Evolutionary conservation across 495 filamentous ascomycete species (phyloP).

Genomic region (Immersiella caudata): DNA sequence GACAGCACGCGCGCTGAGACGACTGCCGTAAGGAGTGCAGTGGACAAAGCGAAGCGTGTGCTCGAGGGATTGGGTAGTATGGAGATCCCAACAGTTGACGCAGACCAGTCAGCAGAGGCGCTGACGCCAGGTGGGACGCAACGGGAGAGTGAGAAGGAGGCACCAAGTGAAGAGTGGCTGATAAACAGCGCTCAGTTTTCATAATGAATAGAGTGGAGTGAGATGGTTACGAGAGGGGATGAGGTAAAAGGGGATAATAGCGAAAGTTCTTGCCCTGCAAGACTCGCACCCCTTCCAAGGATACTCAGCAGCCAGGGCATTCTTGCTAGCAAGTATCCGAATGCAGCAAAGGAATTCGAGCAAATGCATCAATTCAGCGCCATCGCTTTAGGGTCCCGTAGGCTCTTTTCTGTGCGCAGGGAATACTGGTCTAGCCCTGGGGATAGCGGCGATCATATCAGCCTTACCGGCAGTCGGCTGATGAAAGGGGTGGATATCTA

Average conservation of each 20-base stretch:
- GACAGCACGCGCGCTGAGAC: conserved; percentile 76
- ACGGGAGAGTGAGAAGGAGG: conserved; percentile 22
- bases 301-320: too few species aligned
- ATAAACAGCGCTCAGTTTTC: background rate
- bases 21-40: conserved; percentile 69
- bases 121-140: background rate
- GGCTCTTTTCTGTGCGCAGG: background rate
- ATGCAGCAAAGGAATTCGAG: too few species aligned
- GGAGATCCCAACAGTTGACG: conserved; percentile 30
- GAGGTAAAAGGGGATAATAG: background rate
- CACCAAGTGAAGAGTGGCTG: conserved; percentile 16
- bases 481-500: background rate
- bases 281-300: too few species aligned
- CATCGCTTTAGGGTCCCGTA: too few species aligned
- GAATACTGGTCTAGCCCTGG: background rate
- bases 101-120: background rate
- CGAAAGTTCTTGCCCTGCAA: too few species aligned
- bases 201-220: too few species aligned
- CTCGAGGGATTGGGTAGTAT: conserved; percentile 64
- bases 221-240: too few species aligned
- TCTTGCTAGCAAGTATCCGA: too few species aligned
- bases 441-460: background rate
- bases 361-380: too few species aligned
- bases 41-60: conserved; percentile 69
- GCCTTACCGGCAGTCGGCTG: background rate